Evolutionary conservation across 1,284 basidiomycete species (phyloP).

Genomic region (Microbotryum lychnidis-dioicae): DNA sequence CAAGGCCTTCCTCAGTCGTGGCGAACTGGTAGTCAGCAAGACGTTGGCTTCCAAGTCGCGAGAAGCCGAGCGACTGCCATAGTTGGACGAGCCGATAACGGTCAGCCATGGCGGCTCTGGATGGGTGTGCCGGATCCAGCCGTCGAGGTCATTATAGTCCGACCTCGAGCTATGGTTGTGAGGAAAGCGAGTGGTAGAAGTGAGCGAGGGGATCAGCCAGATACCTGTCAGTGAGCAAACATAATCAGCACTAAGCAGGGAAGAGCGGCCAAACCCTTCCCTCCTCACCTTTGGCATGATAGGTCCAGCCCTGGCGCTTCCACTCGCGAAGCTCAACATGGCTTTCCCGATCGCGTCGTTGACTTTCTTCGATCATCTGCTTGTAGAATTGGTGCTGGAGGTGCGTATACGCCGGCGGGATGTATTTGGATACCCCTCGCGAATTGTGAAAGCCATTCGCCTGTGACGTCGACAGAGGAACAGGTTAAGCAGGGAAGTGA

Average conservation of each 20-base stretch:
- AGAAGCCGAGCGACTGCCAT: constrained; percentile 81
- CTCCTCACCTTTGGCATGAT: constrained; percentile 83
- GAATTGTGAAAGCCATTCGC: constrained; percentile 94
- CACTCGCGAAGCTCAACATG: constrained; percentile 72
- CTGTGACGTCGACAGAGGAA: constrained; percentile 42
- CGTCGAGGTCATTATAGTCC: constrained; percentile 42
- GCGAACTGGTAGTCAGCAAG: constrained; percentile 61
- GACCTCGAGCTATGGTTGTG: constrained; percentile 24
- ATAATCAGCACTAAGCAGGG: background rate
- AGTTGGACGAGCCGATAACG: constrained; percentile 90
- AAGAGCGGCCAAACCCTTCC: background rate
- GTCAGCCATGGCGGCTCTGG: constrained; percentile 53
- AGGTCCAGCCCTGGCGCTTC: constrained; percentile 89
- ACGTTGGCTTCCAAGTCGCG: constrained; percentile 92
- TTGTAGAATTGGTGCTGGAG: constrained; percentile 59
- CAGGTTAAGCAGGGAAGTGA: background rate
- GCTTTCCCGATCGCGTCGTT: constrained; percentile 34
- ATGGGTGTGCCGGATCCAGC: constrained; percentile 7
- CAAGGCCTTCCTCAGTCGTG: constrained; percentile 41
- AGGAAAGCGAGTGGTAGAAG: constrained; percentile 10
- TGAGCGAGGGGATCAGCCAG: constrained; percentile 57
- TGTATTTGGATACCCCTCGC: constrained; percentile 75
- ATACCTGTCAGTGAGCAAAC: constrained; percentile 51
- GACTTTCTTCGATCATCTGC: constrained; percentile 49
- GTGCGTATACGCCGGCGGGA: constrained; percentile 90